Evolutionary conservation across 768 basidiomycete species (phyloP).

Genomic region (Pleurotus tuoliensis): DNA sequence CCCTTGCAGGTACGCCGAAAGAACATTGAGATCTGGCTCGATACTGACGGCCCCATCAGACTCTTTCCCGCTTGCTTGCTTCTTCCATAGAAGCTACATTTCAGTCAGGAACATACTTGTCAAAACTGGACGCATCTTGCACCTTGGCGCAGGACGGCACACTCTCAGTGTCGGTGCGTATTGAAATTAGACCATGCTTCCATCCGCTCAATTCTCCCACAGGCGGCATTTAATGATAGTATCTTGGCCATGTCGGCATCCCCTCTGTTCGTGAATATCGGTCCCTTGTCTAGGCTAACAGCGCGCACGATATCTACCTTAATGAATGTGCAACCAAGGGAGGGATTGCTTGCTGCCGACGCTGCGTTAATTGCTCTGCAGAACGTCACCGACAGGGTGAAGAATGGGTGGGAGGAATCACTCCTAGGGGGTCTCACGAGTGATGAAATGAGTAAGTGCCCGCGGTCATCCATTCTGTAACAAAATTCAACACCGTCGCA

Average conservation of each 20-base stretch:
- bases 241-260: constrained; percentile 31
- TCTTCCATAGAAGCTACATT: constrained; percentile 55
- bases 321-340: constrained; percentile 29
- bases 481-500: neutral
- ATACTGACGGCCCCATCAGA: constrained; percentile 5
- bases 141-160: constrained; percentile 24
- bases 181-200: neutral
- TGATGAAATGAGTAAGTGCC: constrained; percentile 27
- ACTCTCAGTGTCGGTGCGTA: neutral
- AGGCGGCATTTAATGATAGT: constrained; percentile 29
- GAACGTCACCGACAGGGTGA: constrained; percentile 38
- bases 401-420: constrained; percentile 44
- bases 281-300: constrained; percentile 36
- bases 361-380: constrained; percentile 27
- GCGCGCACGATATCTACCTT: constrained; percentile 27
- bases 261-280: constrained; percentile 31
- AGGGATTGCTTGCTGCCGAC: constrained; percentile 25
- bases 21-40: neutral
- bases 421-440: constrained; percentile 28
- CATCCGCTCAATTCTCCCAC: neutral
- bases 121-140: constrained; percentile 31
- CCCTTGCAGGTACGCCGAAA: constrained; percentile 43
- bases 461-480: neutral
- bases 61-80: constrained; percentile 26
- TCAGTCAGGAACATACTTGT: constrained; percentile 51